Evolutionary conservation across 352 stramenopile species (phyloP), one percentile per base, ranked within the genome.

Genomic region (Globisporangium alternatum): DNA sequence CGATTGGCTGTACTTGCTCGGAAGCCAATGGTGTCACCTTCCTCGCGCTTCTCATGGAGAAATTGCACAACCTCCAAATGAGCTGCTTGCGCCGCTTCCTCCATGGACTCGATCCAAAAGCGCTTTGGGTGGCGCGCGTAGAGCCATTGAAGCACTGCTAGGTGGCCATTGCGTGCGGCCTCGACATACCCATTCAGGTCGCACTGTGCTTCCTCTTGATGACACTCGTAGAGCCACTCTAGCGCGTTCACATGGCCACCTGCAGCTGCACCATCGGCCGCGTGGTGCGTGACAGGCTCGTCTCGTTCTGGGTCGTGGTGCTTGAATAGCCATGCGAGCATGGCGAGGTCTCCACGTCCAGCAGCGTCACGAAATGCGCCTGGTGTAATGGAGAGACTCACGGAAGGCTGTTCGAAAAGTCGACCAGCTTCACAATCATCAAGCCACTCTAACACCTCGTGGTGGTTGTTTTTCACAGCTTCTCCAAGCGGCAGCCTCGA

Each of bases 281-380:
- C 31, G 33, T 37, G 33, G 21, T 22, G 25, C 30, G 31, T 58
- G 52, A 45, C 49, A 8, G 25, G 12, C 37, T 58, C 37, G 6
- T 15, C 31, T 37, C 33, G 33, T 37, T 37, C 10, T 37, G 33
- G 33, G 17, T 43, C 13, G 22, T 45, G 30, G n/a, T 28, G 22
- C 15, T 28, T 22, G n/a, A 28, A 39, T 17, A 58, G 12, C 52
- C 31, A 58, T 17, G 5, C 7, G 17, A 58, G 17, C 31, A 58
- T 43, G 5, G 17, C 52, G 17, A 58, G 52, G 22, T 58, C 31
- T 30, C 52, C 31, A 58, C n/a, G 17, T 28, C 52, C 52, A 43
- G 52, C 52, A 39, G 22, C 30, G 12, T 28, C 13, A 17, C 30
- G 52, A 58, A 30, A 22, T 45, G 30, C 52, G 25, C 28, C 30